Conservation (phyloP, 2,329 filamentous ascomycete species). For the Venturia nashicola region DNA sequence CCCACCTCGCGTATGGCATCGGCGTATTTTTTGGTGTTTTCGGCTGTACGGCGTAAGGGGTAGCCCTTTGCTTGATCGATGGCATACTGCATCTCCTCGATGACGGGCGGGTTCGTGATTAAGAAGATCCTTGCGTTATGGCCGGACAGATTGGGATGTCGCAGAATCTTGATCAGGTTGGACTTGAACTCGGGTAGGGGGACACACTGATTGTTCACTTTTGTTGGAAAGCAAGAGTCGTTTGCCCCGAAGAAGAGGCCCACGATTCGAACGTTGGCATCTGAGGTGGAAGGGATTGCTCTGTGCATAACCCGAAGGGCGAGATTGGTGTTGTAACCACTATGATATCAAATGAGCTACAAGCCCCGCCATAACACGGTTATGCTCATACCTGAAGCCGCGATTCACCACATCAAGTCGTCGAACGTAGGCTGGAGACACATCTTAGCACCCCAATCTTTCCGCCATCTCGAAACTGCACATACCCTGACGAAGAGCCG, state of each 20-base stretch:
- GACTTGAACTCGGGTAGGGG: slow-evolving; percentile 61
- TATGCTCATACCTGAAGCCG: slow-evolving; percentile 49
- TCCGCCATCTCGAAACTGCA: slow-evolving; percentile 11
- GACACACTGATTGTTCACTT: slow-evolving; percentile 59
- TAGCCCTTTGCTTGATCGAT: slow-evolving; percentile 26
- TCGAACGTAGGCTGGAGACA: slow-evolving; percentile 53
- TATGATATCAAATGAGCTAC: neutral
- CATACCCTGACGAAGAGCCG: slow-evolving; percentile 57
- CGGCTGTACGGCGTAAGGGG: slow-evolving; percentile 40
- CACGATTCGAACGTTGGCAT: slow-evolving; percentile 49
- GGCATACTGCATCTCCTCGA: slow-evolving; percentile 38
- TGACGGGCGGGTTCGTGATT: slow-evolving; percentile 70
- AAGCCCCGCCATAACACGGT: neutral
- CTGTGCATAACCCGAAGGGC: slow-evolving; percentile 55
- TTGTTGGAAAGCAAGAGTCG: slow-evolving; percentile 60
- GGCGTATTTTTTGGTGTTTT: slow-evolving; percentile 50
- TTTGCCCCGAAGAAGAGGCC: slow-evolving; percentile 80
- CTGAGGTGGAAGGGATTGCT: slow-evolving; percentile 52
- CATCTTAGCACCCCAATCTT: neutral
- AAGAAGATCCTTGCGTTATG: slow-evolving; percentile 66
- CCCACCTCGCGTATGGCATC: slow-evolving; percentile 54
- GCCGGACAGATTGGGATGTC: slow-evolving; percentile 54
- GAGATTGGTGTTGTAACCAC: slow-evolving; percentile 70
- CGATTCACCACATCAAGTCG: slow-evolving; percentile 79
- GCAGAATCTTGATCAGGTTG: slow-evolving; percentile 61